phyloP scores from a whole-genome alignment of 1,284 basidiomycete genomes.

The Rhodotorula sp. region DNA sequence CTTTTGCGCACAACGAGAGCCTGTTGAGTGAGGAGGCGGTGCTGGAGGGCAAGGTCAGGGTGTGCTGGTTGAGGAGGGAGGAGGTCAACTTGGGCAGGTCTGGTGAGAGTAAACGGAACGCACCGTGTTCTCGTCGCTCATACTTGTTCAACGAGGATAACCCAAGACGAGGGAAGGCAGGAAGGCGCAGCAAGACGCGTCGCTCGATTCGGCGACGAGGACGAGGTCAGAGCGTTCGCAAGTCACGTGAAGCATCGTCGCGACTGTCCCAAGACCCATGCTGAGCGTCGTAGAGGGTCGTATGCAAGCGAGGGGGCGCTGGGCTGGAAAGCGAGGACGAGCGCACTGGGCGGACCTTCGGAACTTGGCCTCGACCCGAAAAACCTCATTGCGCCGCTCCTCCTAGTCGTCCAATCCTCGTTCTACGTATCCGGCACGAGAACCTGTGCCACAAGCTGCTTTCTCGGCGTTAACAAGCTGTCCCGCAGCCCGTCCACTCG shows the following conservation, averaged over 20 bases:
- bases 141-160: no score
- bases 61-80: no score
- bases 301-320: neutral
- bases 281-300: no score
- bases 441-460: neutral
- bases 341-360: neutral
- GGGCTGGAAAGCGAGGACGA: neutral
- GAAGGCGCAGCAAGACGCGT: neutral
- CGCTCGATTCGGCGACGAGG: neutral
- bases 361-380: neutral
- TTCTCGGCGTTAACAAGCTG: conserved; percentile 7
- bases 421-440: conserved; percentile 24
- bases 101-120: no score
- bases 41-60: neutral
- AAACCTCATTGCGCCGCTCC: neutral
- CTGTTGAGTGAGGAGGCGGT: neutral
- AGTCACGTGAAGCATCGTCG: neutral
- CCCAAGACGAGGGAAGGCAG: no score
- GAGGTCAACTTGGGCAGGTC: no score
- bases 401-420: no score
- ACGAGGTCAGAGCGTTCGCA: neutral
- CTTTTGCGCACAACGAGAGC: neutral
- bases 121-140: no score
- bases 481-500: neutral
- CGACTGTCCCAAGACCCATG: no score